These are phyloP conservation scores for Pythium aristosporum DNA, from an alignment of 352 stramenopile species.

Conservation along the genomic window DNA sequence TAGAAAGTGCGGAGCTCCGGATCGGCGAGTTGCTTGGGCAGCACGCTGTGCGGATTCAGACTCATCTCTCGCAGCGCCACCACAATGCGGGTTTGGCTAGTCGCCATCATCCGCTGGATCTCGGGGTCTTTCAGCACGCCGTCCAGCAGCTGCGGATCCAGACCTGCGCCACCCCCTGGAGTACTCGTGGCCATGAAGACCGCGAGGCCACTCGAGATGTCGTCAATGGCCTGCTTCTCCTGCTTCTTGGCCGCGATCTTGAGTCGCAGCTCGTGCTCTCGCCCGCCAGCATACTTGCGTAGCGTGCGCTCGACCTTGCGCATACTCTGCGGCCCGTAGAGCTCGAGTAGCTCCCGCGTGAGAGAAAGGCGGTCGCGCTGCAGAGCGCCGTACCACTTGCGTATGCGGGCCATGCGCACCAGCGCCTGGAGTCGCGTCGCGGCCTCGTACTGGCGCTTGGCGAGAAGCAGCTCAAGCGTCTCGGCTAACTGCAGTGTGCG, in stretches of 20 bases:
- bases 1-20: constrained; percentile 54
- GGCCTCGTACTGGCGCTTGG: constrained; percentile 19
- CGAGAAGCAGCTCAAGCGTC: constrained; percentile 23
- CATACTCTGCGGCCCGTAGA: constrained; percentile 26
- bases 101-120: constrained; percentile 38
- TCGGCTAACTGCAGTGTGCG: constrained; percentile 16
- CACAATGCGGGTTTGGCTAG: constrained; percentile 47
- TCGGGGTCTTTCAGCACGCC: constrained; percentile 45
- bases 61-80: constrained; percentile 66
- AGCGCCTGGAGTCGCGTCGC: constrained; percentile 20
- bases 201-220: constrained; percentile 16
- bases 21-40: constrained; percentile 46
- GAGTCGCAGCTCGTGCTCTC: constrained; percentile 13
- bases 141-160: constrained; percentile 41
- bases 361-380: constrained; percentile 21
- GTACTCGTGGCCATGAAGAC: constrained; percentile 6
- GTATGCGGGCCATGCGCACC: constrained; percentile 9
- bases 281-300: constrained; percentile 24
- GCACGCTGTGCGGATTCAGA: constrained; percentile 45
- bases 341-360: constrained; percentile 15
- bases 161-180: not conserved
- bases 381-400: constrained; percentile 21
- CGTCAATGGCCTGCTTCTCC: constrained; percentile 18
- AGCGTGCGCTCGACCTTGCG: constrained; percentile 27
- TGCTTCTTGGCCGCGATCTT: constrained; percentile 25